Evolutionary conservation across 345 rosid genomes (phyloP).

Genomic region (Toxicodendron radicans): DNA sequence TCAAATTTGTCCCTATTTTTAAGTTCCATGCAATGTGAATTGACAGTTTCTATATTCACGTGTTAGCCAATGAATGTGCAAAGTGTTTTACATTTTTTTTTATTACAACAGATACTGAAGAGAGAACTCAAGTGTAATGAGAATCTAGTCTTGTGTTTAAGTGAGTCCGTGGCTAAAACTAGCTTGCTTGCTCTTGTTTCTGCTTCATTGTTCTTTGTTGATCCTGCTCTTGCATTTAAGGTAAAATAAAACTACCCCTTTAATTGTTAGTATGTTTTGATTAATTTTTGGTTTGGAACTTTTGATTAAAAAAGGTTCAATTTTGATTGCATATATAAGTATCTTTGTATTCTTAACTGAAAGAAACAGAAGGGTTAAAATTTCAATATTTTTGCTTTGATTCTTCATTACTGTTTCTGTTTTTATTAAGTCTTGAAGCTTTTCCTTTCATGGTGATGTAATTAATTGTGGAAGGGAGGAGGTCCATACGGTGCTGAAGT

Average conservation of each 20-base stretch:
- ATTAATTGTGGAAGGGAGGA: conserved; percentile 61
- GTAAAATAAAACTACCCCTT: conserved; percentile 20
- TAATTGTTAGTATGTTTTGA: background rate
- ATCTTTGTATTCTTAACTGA: too few relatives aligned
- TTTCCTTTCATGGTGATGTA: background rate
- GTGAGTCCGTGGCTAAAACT: conserved; percentile 44
- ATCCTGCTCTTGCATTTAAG: conserved; percentile 88
- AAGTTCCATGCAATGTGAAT: background rate
- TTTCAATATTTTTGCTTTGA: too few relatives aligned
- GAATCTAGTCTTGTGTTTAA: conserved; percentile 31
- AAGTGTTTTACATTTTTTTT: background rate
- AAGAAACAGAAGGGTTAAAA: too few relatives aligned
- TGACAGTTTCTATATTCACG: background rate
- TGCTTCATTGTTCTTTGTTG: conserved; percentile 63
- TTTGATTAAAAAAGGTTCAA: too few relatives aligned
- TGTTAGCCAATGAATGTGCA: background rate
- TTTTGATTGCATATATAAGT: too few relatives aligned
- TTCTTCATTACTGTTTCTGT: background rate
- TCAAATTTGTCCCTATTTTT: background rate
- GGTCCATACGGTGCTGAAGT: conserved; percentile 92
- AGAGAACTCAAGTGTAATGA: conserved; percentile 18
- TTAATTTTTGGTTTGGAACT: background rate
- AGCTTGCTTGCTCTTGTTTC: conserved; percentile 63
- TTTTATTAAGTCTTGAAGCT: background rate
- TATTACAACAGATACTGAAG: conserved; percentile 23